Base-by-base conservation (phyloP, 1,284 basidiomycete species). In the Cryptococcus sp. region DNA sequence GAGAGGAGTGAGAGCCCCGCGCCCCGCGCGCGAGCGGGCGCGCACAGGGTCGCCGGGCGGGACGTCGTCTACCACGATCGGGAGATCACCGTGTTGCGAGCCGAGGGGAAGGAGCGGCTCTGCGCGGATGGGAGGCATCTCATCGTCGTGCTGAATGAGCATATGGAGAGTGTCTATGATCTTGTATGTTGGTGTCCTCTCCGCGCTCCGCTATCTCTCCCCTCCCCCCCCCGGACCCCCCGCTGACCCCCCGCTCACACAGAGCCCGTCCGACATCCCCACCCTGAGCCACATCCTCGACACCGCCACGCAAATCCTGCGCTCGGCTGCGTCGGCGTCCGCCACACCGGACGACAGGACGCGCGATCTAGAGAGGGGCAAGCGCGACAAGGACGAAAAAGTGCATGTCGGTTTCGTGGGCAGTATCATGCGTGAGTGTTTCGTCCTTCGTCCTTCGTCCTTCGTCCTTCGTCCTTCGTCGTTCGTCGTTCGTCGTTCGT, bases 231-330 rank as follows among this genome's bases (percentile, higher is more conserved):
- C 39, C 40, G 24, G 15, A 24, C 43, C 18, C n/a, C 20, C 35
- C 20, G 8, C 38, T 45, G n/a, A 36, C 12, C 20, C 47, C 24
- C 12, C 48, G 15, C 40, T 35, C 44, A 28, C 24, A 40, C 50
- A 76, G 73, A 69, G 73, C n/a, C 66, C 75, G 2, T 47, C 63
- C 1, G 75, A 77, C 50, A 61, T 77, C 7, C 72, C 76, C 1
- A 37, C 72, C 18, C 60, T 78, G 6, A 70, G 69, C 1, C 69
- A 71, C 44, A 70, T 76, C 8, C 50, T 74, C 35, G 62, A 64
- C 28, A 67, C 63, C 9, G 60, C 70, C 2, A 59, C 60, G 18
- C 53, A 61, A 5, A 56, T 71, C 9, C 59, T 73, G 13, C 16
- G 18, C 11, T 48, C 46, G 23, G 35, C 45, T 4, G 46, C 50